phyloP scores from a whole-genome alignment of 768 basidiomycete genomes.

The Mrakia gelida region DNA sequence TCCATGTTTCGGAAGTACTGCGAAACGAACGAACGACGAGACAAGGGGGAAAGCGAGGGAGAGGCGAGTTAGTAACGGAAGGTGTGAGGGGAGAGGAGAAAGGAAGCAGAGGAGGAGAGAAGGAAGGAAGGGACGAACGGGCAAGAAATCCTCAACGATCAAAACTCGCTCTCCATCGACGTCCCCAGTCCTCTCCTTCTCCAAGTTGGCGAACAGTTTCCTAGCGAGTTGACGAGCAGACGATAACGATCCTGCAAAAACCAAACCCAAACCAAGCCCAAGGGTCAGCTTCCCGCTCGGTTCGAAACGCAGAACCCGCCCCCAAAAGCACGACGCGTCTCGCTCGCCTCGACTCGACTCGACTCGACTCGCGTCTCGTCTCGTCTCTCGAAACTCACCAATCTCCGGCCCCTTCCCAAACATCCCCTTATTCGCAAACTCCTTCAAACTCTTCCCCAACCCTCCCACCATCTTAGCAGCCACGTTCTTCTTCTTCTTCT shows the following conservation, averaged over 20 bases:
- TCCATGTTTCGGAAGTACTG: conserved; percentile 61
- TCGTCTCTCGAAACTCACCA: background rate
- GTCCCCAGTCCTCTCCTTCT: background rate
- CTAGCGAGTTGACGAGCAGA: conserved; percentile 32
- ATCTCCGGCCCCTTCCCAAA: conserved; percentile 35
- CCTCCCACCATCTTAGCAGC: conserved; percentile 59
- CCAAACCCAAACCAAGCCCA: no score
- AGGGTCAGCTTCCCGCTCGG: no score
- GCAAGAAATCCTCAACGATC: conserved; percentile 57
- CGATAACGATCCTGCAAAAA: conserved; percentile 10
- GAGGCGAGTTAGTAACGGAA: no score
- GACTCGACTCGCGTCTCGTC: no score
- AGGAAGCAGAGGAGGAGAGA: conserved; percentile 54
- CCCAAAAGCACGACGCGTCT: background rate
- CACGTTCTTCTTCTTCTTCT: conserved; percentile 44
- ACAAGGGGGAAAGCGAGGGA: background rate
- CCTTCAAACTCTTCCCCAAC: conserved; percentile 30
- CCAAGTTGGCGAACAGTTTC: conserved; percentile 34
- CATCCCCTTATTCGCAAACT: conserved; percentile 32
- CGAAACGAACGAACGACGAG: no score
- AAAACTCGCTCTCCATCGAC: conserved; percentile 15
- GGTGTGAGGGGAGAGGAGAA: background rate
- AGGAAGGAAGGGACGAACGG: conserved; percentile 38
- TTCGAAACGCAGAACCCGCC: no score
- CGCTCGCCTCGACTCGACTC: no score